Conservation (phyloP, 1,284 basidiomycete genomes). For the Schizopora paradoxa region DNA sequence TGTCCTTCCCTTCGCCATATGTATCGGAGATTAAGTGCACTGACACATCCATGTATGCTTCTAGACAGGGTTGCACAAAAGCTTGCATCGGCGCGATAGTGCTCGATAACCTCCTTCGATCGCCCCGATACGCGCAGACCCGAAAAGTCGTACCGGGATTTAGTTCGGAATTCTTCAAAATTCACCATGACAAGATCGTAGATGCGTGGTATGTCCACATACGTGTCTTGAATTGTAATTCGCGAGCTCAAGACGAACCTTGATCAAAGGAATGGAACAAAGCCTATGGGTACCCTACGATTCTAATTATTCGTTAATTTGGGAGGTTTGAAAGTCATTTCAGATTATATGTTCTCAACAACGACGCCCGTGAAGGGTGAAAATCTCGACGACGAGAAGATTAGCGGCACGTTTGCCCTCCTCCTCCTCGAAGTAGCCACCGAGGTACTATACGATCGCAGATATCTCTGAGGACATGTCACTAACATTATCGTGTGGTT, state of each 20-base stretch:
- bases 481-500: not conserved
- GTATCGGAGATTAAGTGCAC: not conserved
- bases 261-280: not conserved
- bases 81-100: not conserved
- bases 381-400: slow-evolving; percentile 1
- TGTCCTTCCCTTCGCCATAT: not conserved
- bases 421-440: not conserved
- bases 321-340: not conserved
- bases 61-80: slow-evolving; percentile 7
- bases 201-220: not conserved
- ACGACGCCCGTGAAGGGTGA: slow-evolving; percentile 5
- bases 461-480: not conserved
- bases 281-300: slow-evolving; percentile 3
- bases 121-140: not conserved
- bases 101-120: not conserved
- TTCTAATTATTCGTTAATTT: not conserved
- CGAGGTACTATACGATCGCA: not conserved
- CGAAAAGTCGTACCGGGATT: not conserved
- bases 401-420: not conserved
- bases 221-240: no score
- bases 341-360: slow-evolving; percentile 5
- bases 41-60: not conserved
- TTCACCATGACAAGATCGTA: not conserved
- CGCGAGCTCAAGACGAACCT: no score
- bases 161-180: not conserved